A percentile compares a stretch with the other conserved stretches of the same genome.
These are phyloP conservation scores for Fusarium sp. DNA, from an alignment of 2,329 filamentous ascomycete genomes.

Conservation along the genomic window DNA sequence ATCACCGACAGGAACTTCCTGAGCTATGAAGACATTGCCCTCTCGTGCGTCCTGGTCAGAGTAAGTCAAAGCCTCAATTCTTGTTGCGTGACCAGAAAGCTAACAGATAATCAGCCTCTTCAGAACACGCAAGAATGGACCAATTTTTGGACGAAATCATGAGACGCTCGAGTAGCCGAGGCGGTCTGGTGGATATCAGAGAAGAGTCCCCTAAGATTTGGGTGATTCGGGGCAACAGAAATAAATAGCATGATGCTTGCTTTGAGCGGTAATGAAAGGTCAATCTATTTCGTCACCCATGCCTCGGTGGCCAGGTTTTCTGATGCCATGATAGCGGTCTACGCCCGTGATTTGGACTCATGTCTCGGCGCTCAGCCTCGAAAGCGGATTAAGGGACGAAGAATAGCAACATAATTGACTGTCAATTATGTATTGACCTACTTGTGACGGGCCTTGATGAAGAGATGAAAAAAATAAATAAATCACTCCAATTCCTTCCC, in stretches of 20 bases:
- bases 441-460: background rate
- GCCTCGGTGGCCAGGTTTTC: background rate
- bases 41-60: no score
- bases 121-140: background rate
- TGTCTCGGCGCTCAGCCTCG: background rate
- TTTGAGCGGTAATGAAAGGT: background rate
- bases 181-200: constrained; percentile 5
- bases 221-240: background rate
- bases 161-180: constrained; percentile 21
- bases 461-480: background rate
- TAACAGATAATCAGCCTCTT: constrained; percentile 8
- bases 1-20: background rate
- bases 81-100: background rate
- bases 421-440: background rate
- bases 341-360: constrained; percentile 7
- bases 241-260: background rate
- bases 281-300: background rate
- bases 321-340: background rate
- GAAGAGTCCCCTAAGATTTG: background rate
- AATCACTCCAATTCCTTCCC: background rate
- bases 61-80: constrained; percentile 2
- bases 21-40: background rate
- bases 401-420: constrained; percentile 10
- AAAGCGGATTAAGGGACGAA: constrained; percentile 14
- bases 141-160: constrained; percentile 2